These are phyloP conservation scores for Acer yangbiense DNA, from an alignment of 345 rosid genomes.

Conservation along the genomic window DNA sequence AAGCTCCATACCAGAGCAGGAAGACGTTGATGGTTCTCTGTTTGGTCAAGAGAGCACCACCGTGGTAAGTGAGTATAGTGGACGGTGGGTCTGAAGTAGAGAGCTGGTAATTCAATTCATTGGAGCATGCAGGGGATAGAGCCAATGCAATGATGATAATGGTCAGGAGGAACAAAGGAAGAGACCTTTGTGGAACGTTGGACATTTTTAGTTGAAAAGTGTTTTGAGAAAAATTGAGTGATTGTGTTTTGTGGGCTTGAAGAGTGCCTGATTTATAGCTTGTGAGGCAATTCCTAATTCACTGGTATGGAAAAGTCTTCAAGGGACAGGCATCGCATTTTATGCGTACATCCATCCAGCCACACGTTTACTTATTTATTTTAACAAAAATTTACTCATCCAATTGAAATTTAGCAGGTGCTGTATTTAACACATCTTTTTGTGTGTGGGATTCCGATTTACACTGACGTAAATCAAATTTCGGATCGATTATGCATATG, in stretches of 20 bases:
- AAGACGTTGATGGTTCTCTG: slow-evolving; percentile 23
- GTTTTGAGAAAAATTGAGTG: neutral
- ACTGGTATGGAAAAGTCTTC: too few relatives aligned
- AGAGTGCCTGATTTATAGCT: neutral
- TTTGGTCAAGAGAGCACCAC: slow-evolving; percentile 26
- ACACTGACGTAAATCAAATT: too few relatives aligned
- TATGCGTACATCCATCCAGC: neutral
- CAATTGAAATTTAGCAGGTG: too few relatives aligned
- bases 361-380: neutral
- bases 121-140: slow-evolving; percentile 5
- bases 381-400: too few relatives aligned
- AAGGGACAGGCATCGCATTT: neutral
- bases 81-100: too few relatives aligned
- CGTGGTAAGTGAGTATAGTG: slow-evolving; percentile 23
- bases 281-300: neutral
- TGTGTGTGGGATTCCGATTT: too few relatives aligned
- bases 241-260: neutral
- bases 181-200: neutral
- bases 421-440: too few relatives aligned
- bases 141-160: neutral
- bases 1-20: slow-evolving; percentile 28
- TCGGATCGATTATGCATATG: too few relatives aligned
- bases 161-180: slow-evolving; percentile 12
- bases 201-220: neutral
- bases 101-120: neutral